These are phyloP conservation scores for Penicillium janthinellum DNA, from an alignment of 2,329 filamentous ascomycete species.

Conservation along the genomic window DNA sequence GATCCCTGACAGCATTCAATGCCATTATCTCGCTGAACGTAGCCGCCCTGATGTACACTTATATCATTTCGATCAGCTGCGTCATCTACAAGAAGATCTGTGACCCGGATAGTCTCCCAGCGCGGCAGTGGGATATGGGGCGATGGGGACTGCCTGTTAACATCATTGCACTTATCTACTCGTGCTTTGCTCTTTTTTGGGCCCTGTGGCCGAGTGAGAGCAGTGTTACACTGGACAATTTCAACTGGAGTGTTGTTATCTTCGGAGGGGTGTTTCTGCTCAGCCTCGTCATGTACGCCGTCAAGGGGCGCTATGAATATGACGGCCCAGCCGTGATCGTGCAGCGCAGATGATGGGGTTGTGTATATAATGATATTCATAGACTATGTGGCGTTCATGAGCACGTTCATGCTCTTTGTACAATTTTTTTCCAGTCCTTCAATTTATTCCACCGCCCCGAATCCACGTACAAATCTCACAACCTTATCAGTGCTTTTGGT, in stretches of 20 bases:
- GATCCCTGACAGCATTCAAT: conserved; percentile 54
- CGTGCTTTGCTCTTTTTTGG: conserved; percentile 50
- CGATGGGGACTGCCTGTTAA: conserved; percentile 49
- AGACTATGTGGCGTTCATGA: neutral
- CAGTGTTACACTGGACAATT: conserved; percentile 42
- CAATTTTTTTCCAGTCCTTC: no score
- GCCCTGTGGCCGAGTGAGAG: conserved; percentile 49
- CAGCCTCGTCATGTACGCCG: conserved; percentile 41
- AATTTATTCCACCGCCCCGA: neutral
- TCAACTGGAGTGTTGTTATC: conserved; percentile 55
- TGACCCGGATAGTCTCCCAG: conserved; percentile 40
- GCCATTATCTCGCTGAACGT: conserved; percentile 54
- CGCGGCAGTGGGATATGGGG: conserved; percentile 47
- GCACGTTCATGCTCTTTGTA: neutral
- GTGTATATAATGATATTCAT: neutral
- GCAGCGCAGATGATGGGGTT: neutral
- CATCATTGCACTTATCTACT: conserved; percentile 47
- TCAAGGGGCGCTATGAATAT: conserved; percentile 38
- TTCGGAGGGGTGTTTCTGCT: conserved; percentile 46
- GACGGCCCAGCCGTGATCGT: conserved; percentile 29
- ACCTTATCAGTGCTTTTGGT: neutral
- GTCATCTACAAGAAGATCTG: conserved; percentile 47
- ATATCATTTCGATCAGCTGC: conserved; percentile 52
- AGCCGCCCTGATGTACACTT: conserved; percentile 52
- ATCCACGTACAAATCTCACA: neutral